Base-by-base conservation (phyloP, 2,329 filamentous ascomycete genomes). In the Aspergillus amoenus region DNA sequence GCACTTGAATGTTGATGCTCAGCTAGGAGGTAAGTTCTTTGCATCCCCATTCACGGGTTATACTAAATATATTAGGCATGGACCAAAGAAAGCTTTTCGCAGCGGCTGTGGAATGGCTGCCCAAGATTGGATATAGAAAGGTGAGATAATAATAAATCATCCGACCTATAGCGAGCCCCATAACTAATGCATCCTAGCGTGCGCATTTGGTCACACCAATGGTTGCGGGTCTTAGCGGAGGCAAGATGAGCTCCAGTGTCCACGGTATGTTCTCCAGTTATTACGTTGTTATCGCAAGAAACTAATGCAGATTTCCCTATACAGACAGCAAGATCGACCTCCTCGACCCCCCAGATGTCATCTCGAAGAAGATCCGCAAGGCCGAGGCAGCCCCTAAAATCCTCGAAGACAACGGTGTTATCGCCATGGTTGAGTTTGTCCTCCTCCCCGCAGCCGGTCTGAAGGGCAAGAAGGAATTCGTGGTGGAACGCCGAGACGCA, bases 361-460 rank as follows among this genome's bases (percentile, higher is more conserved):
- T 97, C 13, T 79, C 82, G 65, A 91, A 89, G 80, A 96, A 96
- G 81, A 81, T 96, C 52, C 87, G 87, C 70, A 97, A 97, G 76
- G 92, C 93, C 0, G 85, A 88, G 61, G 90, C 89, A 21, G 84
- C 85, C 15, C 92, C 92, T 32, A 86, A 86, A 68, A 81, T 88
- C 24, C 82, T 90, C 4, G 91, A 96, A 66, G 89, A 88, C 30
- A 97, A 97, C 70, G 94, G 93, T 18, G 80, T 97, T 12, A 78
- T 97, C 51, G 86, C 89, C 2, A 93, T 97, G 61, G 87, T 94
- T 18, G 90, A 97, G 74, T 91, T 86, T 70, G 91, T 97, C 30
- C 81, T 97, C 32, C 82, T 99, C 9, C 91, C 92, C 0, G 89
- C 88, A 17, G 55, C 62, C 56, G 65, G 44, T 40, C 63, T 67